Conservation (phyloP, 2,329 filamentous ascomycete genomes). For the Ophiostoma sp. region DNA sequence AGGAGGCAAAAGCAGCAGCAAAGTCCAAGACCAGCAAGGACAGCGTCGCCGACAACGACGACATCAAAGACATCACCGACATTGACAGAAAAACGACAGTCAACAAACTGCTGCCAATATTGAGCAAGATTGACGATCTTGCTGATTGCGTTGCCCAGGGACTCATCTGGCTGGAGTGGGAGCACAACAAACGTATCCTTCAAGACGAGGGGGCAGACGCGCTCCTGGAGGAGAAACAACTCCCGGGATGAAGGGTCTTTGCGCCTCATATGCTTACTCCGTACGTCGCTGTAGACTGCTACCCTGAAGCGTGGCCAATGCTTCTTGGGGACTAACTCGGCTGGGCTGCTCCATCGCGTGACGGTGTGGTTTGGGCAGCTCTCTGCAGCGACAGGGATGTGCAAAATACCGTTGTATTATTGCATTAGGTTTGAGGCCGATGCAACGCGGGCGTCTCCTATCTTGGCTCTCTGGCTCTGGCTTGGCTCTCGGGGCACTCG, state of each 20-base stretch:
- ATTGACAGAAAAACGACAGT: slow-evolving; percentile 17
- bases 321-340: no score
- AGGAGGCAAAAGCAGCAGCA: neutral
- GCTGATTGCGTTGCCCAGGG: slow-evolving; percentile 75
- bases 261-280: no score
- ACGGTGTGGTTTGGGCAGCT: no score
- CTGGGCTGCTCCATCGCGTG: no score
- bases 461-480: slow-evolving; percentile 33
- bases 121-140: slow-evolving; percentile 70
- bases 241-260: neutral
- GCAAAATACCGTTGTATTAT: slow-evolving; percentile 9
- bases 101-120: neutral
- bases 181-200: slow-evolving; percentile 48
- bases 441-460: slow-evolving; percentile 4
- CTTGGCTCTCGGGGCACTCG: no score
- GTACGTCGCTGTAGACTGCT: no score
- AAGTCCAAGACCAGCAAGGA: neutral
- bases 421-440: neutral
- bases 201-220: slow-evolving; percentile 32
- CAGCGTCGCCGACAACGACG: neutral
- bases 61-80: neutral
- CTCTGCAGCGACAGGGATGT: slow-evolving; percentile 8
- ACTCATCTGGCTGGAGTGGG: slow-evolving; percentile 71
- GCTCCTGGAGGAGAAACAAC: slow-evolving; percentile 15
- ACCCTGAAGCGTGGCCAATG: no score